Evolutionary conservation across 495 filamentous ascomycete species (phyloP), one percentile per base, ranked within the genome.

Genomic region (Cercophora sp.): DNA sequence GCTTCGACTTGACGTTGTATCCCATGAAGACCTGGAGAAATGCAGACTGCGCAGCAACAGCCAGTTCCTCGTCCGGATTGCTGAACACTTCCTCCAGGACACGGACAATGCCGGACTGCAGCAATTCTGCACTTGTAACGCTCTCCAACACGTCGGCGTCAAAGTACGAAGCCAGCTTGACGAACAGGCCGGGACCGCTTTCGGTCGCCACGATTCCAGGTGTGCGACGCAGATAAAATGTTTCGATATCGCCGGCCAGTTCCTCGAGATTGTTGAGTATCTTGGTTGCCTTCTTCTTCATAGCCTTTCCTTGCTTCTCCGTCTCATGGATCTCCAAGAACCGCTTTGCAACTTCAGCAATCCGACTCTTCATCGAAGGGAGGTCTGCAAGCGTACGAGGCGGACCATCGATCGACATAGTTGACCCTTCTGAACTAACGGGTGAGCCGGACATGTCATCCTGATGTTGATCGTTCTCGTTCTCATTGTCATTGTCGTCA

Each of bases 11-110:
- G 31, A 77, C 78, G 16, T 81, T 73, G 22, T 82, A 81, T 55
- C 70, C 74, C 91, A 99, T 96, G 68, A 99, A 99, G n/a, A 94
- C 86, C 61, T 96, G 83, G 9, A 97, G 74, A 58, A 99, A 99
- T 23, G 84, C 83, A 10, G 89, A 82, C 47, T 92, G 82, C 31
- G 91, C 86, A 41, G 83, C 71, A 27, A 74, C 73, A 24, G 78
- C 78, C 20, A 80, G 56, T 13, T 69, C 60, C 48, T 78, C 72
- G 52, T 80, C 79, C 0, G 79, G 77, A 57, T 88, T 85, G 57
- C 81, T 85, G 57, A 99, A 91, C 20, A 96, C 80, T 22, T 87
- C 79, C 19, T 96, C 78, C 18, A 99, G 73, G 10, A 88, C 84
- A 27, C 87, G 79, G 22, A 97, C 89, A 48, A 99, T 82, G 19